A percentile compares a stretch with the other conserved stretches of the same genome.
Conservation (phyloP, 1,139 yeast genomes). For the Protomyces inundatus region DNA sequence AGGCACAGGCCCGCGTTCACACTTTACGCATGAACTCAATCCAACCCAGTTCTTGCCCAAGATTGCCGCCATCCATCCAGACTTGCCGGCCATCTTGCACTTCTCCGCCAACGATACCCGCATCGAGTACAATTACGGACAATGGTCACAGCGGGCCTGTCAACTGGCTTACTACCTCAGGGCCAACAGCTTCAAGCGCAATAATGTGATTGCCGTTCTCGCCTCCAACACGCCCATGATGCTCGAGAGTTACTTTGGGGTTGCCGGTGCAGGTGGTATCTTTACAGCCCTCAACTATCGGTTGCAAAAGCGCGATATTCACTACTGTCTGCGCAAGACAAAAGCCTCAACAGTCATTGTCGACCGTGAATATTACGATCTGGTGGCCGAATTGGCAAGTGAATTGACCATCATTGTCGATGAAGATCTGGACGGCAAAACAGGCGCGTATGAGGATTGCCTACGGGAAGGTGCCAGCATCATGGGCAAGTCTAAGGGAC, state of each 20-base stretch:
- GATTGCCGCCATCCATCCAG: slow-evolving; percentile 40
- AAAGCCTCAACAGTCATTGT: slow-evolving; percentile 39
- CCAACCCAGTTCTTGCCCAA: slow-evolving; percentile 41
- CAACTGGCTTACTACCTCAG: slow-evolving; percentile 38
- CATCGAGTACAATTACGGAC: slow-evolving; percentile 36
- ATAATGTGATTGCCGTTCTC: slow-evolving; percentile 38
- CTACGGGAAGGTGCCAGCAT: slow-evolving; percentile 34
- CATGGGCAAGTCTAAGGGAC: slow-evolving; percentile 28
- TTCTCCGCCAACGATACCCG: slow-evolving; percentile 34
- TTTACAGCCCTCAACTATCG: slow-evolving; percentile 41
- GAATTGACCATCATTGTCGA: slow-evolving; percentile 36
- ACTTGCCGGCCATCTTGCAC: slow-evolving; percentile 39
- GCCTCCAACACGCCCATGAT: slow-evolving; percentile 43
- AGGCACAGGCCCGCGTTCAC: slow-evolving; percentile 2
- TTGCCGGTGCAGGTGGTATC: slow-evolving; percentile 39
- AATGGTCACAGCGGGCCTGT: slow-evolving; percentile 37
- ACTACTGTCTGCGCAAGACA: slow-evolving; percentile 38
- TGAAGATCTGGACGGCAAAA: slow-evolving; percentile 33
- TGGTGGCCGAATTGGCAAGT: slow-evolving; percentile 33
- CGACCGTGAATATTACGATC: slow-evolving; percentile 38
- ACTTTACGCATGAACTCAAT: slow-evolving; percentile 38
- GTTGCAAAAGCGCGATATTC: slow-evolving; percentile 38
- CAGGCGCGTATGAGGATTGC: slow-evolving; percentile 35
- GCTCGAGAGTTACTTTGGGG: slow-evolving; percentile 40
- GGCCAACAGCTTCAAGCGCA: slow-evolving; percentile 30